These are phyloP conservation scores for Saccharomycopsis microspora DNA, from an alignment of 805 yeast genomes.

Conservation along the genomic window DNA sequence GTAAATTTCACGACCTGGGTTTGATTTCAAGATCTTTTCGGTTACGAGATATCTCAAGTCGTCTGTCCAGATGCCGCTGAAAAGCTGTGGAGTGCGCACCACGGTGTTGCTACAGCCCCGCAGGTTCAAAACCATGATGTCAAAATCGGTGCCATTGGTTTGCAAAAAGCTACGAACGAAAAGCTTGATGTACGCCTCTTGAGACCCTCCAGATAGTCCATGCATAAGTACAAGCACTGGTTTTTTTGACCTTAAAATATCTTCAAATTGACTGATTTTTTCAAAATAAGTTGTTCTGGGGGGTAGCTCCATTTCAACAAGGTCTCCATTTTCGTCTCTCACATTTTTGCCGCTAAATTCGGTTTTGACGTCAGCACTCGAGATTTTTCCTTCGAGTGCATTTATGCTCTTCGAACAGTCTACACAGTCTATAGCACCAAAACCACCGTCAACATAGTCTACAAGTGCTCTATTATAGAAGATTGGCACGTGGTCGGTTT, in stretches of 20 bases:
- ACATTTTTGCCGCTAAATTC: constrained; percentile 4
- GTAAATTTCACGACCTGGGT: constrained; percentile 52
- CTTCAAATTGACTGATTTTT: constrained; percentile 31
- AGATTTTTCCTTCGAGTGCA: not conserved
- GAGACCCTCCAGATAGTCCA: constrained; percentile 82
- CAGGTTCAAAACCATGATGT: constrained; percentile 55
- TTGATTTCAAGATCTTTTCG: constrained; percentile 33
- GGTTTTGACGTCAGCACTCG: not conserved
- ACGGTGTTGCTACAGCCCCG: constrained; percentile 70
- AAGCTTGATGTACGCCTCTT: constrained; percentile 63
- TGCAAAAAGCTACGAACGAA: constrained; percentile 32
- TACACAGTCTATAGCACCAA: constrained; percentile 60
- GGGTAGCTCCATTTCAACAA: constrained; percentile 29
- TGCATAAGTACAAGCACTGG: constrained; percentile 62
- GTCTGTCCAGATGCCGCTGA: constrained; percentile 60
- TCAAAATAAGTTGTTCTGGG: constrained; percentile 41
- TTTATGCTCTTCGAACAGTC: constrained; percentile 12
- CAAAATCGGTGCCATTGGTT: constrained; percentile 30
- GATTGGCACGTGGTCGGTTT: constrained; percentile 25
- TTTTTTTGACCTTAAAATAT: constrained; percentile 24
- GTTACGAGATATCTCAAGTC: constrained; percentile 48
- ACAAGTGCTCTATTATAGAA: constrained; percentile 54
- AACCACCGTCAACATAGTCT: constrained; percentile 47
- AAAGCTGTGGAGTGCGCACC: constrained; percentile 57
- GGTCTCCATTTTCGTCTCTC: constrained; percentile 20